Base-by-base conservation (phyloP, 129 eudicot genomes). In the Chrysanthemum lavandulifolium region DNA sequence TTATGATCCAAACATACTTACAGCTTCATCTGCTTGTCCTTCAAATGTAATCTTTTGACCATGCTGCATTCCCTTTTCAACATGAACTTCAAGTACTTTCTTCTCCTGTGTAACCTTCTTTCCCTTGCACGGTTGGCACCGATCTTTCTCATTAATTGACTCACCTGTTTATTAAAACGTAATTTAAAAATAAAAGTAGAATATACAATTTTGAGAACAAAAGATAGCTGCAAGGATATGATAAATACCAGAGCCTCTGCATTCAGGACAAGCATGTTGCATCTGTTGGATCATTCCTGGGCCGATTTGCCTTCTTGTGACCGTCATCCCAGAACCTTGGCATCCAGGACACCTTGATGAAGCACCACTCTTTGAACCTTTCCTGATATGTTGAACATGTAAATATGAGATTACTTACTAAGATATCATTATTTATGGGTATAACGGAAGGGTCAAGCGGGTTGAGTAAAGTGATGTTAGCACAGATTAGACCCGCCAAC, bases 1-100 rank as follows among this genome's bases (percentile, higher is more conserved):
- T 8, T 13, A 36, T n/a, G 62, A 33, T 60, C 31, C 12, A 72
- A 27, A 31, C 73, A 61, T 57, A 81, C 90, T 79, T 77, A 91
- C 95, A 48, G 97, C 92, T 84, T 91, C 97, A 72, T 91, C 95
- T 54, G 95, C 88, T 80, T 85, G 81, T 67, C 95, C 95, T 14
- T 73, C 78, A 21, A 87, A 91, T 8, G 70, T 73, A 29, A 91
- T 91, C 73, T 73, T 84, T 76, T 91, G 91, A 65, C 87, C 89
- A 78, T 91, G 81, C 31, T 84, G 80, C 97, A 91, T 87, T 49
- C 97, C 97, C 63, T 86, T 85, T 71, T 91, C 97, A 56, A 91
- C 86, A 55, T 80, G 68, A 70, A 91, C 97, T 77, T 86, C 89
- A 15, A 87, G 79, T 49, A 80, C 88, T 70, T 82, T 88, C 81